These are phyloP conservation scores for Erysimum cheiri DNA, from an alignment of 441 rosid species.

Conservation along the genomic window DNA sequence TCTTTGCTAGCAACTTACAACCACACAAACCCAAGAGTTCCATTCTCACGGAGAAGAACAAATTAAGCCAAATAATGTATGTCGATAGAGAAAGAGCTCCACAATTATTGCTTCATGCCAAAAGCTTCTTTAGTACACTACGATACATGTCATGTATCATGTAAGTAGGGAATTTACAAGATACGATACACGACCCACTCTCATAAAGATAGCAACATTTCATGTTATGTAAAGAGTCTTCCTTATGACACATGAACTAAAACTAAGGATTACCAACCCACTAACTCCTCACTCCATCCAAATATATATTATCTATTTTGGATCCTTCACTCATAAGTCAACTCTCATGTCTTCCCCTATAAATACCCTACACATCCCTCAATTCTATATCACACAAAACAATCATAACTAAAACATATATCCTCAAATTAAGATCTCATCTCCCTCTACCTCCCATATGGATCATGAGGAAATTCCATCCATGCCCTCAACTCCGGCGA, in stretches of 20 bases:
- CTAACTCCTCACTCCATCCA: slow-evolving; percentile 23
- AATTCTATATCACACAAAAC: slow-evolving; percentile 16
- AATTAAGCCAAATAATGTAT: slow-evolving; percentile 33
- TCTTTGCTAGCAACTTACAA: slow-evolving; percentile 39
- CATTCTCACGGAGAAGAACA: slow-evolving; percentile 34
- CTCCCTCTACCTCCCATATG: slow-evolving; percentile 44
- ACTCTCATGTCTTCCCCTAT: slow-evolving; percentile 38
- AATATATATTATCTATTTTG: slow-evolving; percentile 10
- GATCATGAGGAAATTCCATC: slow-evolving; percentile 75
- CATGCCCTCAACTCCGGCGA: slow-evolving; percentile 81
- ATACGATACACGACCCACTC: slow-evolving; percentile 21
- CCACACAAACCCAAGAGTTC: slow-evolving; percentile 39
- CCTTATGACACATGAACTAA: slow-evolving; percentile 17
- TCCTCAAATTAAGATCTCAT: slow-evolving; percentile 11
- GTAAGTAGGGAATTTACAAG: slow-evolving; percentile 26
- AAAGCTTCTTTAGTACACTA: slow-evolving; percentile 39
- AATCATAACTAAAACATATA: slow-evolving; percentile 12
- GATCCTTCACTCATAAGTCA: slow-evolving; percentile 41
- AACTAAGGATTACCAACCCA: slow-evolving; percentile 37
- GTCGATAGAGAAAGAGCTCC: slow-evolving; percentile 33
- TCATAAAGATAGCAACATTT: slow-evolving; percentile 33
- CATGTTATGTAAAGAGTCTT: slow-evolving; percentile 31
- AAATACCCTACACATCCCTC: slow-evolving; percentile 40
- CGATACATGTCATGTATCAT: slow-evolving; percentile 39
- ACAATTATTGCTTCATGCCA: slow-evolving; percentile 36